Base-by-base conservation (phyloP, 2,329 filamentous ascomycete species). In the Colletotrichum aenigma region DNA sequence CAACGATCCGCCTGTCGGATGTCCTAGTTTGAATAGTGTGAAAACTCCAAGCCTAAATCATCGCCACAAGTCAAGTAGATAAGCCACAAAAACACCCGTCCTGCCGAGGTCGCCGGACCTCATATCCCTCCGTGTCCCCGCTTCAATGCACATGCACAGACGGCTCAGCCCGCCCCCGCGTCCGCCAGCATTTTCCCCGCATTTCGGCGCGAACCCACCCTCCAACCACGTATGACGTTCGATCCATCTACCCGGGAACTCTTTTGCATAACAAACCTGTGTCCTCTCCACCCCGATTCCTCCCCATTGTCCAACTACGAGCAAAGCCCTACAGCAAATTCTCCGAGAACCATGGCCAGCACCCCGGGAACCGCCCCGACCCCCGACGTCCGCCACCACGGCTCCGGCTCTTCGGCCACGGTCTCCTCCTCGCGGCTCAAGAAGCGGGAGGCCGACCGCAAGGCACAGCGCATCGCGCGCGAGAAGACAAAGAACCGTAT, bases 381-480 rank as follows among this genome's bases (percentile, higher is more conserved):
- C 24, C 55, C 55, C 32, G 34, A 32, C 18, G 32, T 56, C 7
- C 32, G 66, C 24, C n/a, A 36, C 30, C 48, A 67, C 10, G 32
- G 52, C 43, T 18, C 21, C 7, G 28, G 58, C 58, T 52, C 43
- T 0, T 21, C 66, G 1, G 28, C 26, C 26, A 36, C 70, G 9
- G 67, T 69, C 7, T 52, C 71, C 6, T 66, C 67, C 5, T 70
- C 69, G 2, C 38, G 67, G 4, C 77, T 81, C 10, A 82, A 81
- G 77, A 83, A 83, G 77, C 61, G 82, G 9, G 82, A 83, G 48
- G 78, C 82, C 7, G 82, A 83, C 55, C 81, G 82, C 64, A 81
- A 80, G 48, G 81, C 82, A 2, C 82, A 83, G 71, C 77, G 82
- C 5, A 70, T 80, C 18, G 81, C 81, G 3, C 80, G 82, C 1